These are phyloP conservation scores for Thalassia testudinum DNA, from an alignment of 116 monocot species.

Conservation along the genomic window DNA sequence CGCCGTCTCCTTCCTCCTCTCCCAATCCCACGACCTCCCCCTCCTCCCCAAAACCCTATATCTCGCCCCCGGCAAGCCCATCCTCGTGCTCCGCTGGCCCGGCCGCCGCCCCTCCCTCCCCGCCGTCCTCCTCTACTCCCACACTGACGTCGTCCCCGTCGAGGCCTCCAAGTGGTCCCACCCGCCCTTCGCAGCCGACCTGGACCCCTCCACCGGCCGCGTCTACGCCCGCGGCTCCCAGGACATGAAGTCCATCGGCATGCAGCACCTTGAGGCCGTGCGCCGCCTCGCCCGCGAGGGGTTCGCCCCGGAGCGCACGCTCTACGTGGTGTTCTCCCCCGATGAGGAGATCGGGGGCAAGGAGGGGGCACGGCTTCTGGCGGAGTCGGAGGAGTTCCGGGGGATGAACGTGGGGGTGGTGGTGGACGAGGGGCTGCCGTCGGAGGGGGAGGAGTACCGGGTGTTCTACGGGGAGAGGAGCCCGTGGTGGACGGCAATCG, in stretches of 20 bases:
- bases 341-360: slow-evolving; percentile 90
- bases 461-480: slow-evolving; percentile 79
- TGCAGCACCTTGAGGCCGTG: slow-evolving; percentile 88
- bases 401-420: slow-evolving; percentile 64
- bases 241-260: slow-evolving; percentile 96
- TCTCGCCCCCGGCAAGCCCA: slow-evolving; percentile 55
- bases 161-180: slow-evolving; percentile 71
- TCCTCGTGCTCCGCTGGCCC: slow-evolving; percentile 69
- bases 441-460: slow-evolving; percentile 53
- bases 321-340: slow-evolving; percentile 77
- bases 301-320: slow-evolving; percentile 49
- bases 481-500: slow-evolving; percentile 73
- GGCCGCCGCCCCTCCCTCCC: slow-evolving; percentile 52
- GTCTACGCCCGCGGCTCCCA: slow-evolving; percentile 86
- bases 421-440: slow-evolving; percentile 83
- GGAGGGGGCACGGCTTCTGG: slow-evolving; percentile 40
- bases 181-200: slow-evolving; percentile 59
- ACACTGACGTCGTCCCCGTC: slow-evolving; percentile 92
- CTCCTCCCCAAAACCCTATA: slow-evolving; percentile 34
- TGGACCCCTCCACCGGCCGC: slow-evolving; percentile 21
- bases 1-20: slow-evolving; percentile 38
- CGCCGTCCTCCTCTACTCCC: slow-evolving; percentile 87
- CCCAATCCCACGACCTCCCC: slow-evolving; percentile 5
- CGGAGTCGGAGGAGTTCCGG: slow-evolving; percentile 38
- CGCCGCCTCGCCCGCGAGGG: slow-evolving; percentile 25